Percentiles rank a stretch among this genome's conserved stretches.
Evolutionary conservation across 1,139 yeast species (phyloP).

Genomic region (Lodderomyces parapsilosis): DNA sequence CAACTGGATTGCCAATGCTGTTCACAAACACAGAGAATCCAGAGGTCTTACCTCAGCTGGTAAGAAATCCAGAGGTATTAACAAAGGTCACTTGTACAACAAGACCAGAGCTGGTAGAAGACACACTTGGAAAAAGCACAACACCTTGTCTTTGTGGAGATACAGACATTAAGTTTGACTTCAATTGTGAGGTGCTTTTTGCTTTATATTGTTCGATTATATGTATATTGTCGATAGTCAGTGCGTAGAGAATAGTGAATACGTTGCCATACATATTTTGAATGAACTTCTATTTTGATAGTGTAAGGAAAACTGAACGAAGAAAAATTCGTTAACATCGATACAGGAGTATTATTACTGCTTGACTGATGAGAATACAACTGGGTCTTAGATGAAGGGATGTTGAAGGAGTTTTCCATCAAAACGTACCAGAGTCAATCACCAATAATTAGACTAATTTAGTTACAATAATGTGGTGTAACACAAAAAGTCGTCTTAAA

Average conservation of each 20-base stretch:
- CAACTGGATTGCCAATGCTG: slow-evolving; percentile 99
- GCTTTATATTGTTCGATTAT: neutral
- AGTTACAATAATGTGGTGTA: neutral
- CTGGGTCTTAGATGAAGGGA: neutral
- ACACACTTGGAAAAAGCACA: slow-evolving; percentile 99
- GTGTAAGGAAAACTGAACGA: too few species aligned
- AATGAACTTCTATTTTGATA: neutral
- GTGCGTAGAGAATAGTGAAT: neutral
- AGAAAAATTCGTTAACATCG: too few species aligned
- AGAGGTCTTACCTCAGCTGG: slow-evolving; percentile 99
- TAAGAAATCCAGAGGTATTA: slow-evolving; percentile 99
- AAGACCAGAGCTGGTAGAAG: slow-evolving; percentile 98
- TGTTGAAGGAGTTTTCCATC: too few species aligned
- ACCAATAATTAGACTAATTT: neutral
- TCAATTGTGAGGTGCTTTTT: neutral
- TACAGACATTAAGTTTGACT: slow-evolving; percentile 59
- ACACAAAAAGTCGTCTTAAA: neutral
- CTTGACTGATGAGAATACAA: neutral
- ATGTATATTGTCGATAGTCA: neutral
- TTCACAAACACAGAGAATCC: slow-evolving; percentile 99
- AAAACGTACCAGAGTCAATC: neutral
- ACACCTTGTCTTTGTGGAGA: slow-evolving; percentile 99
- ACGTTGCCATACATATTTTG: neutral
- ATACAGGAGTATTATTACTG: too few species aligned
- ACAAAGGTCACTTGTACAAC: slow-evolving; percentile 99